Evolutionary conservation across 1,139 yeast genomes (phyloP), one percentile per base, ranked within the genome.

Genomic region (Blastobotrys malaysiensis): DNA sequence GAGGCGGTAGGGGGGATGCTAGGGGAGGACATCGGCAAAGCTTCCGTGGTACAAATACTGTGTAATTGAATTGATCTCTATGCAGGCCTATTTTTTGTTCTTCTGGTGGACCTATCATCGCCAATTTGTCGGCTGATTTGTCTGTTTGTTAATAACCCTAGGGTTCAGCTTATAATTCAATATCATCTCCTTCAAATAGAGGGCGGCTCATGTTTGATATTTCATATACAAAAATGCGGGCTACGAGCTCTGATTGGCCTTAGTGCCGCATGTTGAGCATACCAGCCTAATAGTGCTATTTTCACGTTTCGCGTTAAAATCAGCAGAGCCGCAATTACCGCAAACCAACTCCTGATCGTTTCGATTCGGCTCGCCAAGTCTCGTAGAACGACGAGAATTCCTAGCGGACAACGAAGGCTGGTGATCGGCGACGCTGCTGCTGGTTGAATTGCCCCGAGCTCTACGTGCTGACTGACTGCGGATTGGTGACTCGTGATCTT

Each of bases 301-400:
- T 11, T 58, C 52, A 14, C 55, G 48, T 16, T 56, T 52, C 16
- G 61, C 63, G 43, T 53, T 55, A 50, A 61, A 61, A 45, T 57
- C 58, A 4, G 59, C 56, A 6, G 59, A 50, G 9, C 54, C 52
- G 44, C 64, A 61, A 39, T 54, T 53, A n/a, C 47, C 48, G 26
- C 63, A 60, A 22, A 27, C 49, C 16, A 55, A 48, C 26, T 55
- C 55, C 3, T 52, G 48, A 16, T 52, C 50, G 5, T 52, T 43
- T 3, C 20, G 43, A 5, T 13, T n/a, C 4, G 13, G n/a, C 19
- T 21, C 19, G 9, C 21, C 22, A 9, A 24, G 36, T 9, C 51
- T 48, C 16, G 24, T 22, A 21, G 24, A 44, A 14, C 43, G 57
- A 44, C 39, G 51, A 11, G 24, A 51, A 36, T 51, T 50, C 36